phyloP scores from a whole-genome alignment of 1,284 basidiomycete species.

The Malassezia arunalokei region DNA sequence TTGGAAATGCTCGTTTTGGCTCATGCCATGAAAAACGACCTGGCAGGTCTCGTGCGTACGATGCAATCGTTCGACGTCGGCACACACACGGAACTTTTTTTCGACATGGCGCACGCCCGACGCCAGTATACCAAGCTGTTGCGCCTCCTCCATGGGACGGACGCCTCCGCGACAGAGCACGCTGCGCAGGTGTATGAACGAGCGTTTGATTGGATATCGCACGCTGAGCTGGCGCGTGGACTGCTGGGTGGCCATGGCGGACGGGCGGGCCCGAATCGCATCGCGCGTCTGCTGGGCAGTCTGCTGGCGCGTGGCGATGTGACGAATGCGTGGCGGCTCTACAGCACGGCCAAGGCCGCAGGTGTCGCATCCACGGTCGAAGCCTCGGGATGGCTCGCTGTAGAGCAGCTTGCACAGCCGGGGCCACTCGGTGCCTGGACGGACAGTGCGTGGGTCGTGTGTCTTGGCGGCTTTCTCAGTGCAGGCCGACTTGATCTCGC shows the following conservation, averaged over 20 bases:
- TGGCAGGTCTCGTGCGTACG: conserved; percentile 10
- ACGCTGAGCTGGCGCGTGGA: conserved; percentile 25
- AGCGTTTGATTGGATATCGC: conserved; percentile 8
- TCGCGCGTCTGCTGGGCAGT: conserved; percentile 28
- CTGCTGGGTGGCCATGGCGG: conserved; percentile 22
- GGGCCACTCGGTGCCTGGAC: conserved; percentile 18
- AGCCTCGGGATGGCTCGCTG: conserved; percentile 5
- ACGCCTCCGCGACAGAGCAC: neutral
- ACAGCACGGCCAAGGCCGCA: conserved; percentile 22
- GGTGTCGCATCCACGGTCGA: conserved; percentile 2
- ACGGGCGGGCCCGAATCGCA: conserved; percentile 18
- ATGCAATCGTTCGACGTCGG: conserved; percentile 27
- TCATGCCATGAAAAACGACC: neutral
- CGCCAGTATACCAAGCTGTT: conserved; percentile 13
- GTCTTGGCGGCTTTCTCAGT: conserved; percentile 23
- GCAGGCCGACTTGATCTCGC: conserved; percentile 21
- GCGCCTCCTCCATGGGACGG: neutral
- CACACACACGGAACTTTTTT: conserved; percentile 25
- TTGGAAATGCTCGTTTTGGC: conserved; percentile 22
- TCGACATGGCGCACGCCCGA: conserved; percentile 17
- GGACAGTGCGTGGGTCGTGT: conserved; percentile 29
- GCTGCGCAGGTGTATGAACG: neutral
- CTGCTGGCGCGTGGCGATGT: conserved; percentile 19
- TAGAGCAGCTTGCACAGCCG: neutral
- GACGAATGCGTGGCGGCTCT: conserved; percentile 15